These are phyloP conservation scores for Physocladia obscura DNA, from an alignment of 192 early-diverging fungal genomes.

Conservation along the genomic window DNA sequence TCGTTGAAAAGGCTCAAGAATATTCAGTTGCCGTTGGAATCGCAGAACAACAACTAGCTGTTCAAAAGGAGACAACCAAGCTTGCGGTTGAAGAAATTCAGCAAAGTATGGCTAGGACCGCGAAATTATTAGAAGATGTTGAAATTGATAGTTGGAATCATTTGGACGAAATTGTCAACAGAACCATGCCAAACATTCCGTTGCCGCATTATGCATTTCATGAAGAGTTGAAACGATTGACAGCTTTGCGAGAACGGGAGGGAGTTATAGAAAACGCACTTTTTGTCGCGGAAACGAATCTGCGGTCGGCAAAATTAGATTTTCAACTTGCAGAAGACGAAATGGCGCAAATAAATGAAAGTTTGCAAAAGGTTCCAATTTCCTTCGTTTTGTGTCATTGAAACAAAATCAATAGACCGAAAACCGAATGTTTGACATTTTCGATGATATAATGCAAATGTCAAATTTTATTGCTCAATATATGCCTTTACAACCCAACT, in stretches of 20 bases:
- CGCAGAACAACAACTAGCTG: neutral
- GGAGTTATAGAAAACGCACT: neutral
- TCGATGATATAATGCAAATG: neutral
- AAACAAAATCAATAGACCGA: neutral
- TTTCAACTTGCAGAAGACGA: slow-evolving; percentile 2
- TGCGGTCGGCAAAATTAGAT: neutral
- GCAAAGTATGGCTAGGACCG: neutral
- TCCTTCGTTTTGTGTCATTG: too few relatives aligned
- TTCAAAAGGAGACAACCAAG: neutral
- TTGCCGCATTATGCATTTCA: slow-evolving; percentile 16
- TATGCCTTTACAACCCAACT: neutral
- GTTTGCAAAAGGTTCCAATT: too few relatives aligned
- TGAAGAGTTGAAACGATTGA: neutral
- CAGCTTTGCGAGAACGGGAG: neutral
- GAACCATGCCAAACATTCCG: slow-evolving; percentile 7
- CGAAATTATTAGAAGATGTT: neutral
- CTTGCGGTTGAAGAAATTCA: neutral
- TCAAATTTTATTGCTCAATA: neutral
- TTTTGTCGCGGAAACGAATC: neutral
- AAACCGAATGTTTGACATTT: neutral
- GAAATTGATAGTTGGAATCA: neutral
- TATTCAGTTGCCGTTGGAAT: neutral
- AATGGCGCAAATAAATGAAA: too few relatives aligned
- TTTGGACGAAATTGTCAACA: slow-evolving; percentile 3
- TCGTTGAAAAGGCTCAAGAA: neutral